phyloP scores from a whole-genome alignment of 192 early-diverging fungal species.

The Backusella circina region DNA sequence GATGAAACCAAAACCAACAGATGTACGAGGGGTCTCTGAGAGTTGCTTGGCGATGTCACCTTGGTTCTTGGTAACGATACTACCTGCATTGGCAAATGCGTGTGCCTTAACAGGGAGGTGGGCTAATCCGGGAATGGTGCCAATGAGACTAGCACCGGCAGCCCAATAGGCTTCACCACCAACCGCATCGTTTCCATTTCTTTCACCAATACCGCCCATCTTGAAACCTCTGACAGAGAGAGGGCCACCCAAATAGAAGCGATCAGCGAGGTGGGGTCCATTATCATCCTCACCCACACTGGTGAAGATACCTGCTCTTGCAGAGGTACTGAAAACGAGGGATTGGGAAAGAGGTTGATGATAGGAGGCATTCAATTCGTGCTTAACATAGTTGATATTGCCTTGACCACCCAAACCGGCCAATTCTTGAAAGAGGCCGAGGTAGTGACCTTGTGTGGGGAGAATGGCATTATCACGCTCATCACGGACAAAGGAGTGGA shows the following conservation, averaged over 20 bases:
- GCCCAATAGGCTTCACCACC: conserved; percentile 85
- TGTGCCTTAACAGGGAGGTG: conserved; percentile 74
- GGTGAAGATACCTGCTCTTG: conserved; percentile 67
- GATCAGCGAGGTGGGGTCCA: conserved; percentile 70
- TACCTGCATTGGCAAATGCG: conserved; percentile 84
- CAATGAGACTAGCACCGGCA: conserved; percentile 73
- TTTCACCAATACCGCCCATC: conserved; percentile 84
- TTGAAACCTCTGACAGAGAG: conserved; percentile 85
- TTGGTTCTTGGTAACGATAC: not conserved
- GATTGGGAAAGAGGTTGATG: conserved; percentile 5
- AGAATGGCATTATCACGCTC: conserved; percentile 73
- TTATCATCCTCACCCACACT: conserved; percentile 41
- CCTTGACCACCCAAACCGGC: conserved; percentile 75
- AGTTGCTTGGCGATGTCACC: conserved; percentile 40
- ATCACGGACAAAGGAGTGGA: conserved; percentile 65
- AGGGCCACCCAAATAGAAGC: conserved; percentile 88
- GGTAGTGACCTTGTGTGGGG: conserved; percentile 67
- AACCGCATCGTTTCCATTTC: conserved; percentile 72
- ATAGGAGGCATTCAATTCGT: conserved; percentile 65
- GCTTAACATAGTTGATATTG: conserved; percentile 71
- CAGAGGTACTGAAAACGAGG: conserved; percentile 31
- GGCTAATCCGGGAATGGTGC: conserved; percentile 70
- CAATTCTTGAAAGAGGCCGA: conserved; percentile 55
- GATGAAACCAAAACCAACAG: conserved; percentile 79
- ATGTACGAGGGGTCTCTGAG: conserved; percentile 59